Evolutionary conservation across 1,284 basidiomycete species (phyloP), one percentile per base, ranked within the genome.

Genomic region (Boletus subluridellus): DNA sequence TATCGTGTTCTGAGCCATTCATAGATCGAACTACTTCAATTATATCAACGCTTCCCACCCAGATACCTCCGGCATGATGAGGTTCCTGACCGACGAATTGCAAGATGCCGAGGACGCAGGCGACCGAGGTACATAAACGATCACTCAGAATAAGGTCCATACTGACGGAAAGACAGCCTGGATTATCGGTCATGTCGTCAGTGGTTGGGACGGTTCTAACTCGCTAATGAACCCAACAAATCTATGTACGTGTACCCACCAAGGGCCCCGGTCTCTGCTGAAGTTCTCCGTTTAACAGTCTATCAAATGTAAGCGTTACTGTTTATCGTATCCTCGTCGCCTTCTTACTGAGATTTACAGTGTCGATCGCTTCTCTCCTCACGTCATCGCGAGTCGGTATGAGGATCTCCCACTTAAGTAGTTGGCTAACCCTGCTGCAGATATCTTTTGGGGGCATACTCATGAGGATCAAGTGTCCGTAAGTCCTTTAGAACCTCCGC

Each of bases 401-500:
- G n/a, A 21, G 53, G 52, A 32, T 32, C 4, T 52, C 52, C 35
- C 49, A 35, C 12, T 3, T 49, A 45, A 44, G 42, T 26, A 54
- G 15, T 34, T 62, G 47, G 60, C n/a, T 63, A 9, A 59, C 35
- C 5, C 42, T 45, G 35, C 44, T 38, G 26, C 57, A 87, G 86
- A 82, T 62, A 84, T 92, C 47, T 92, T 92, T 76, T 92, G 81
- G 66, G 90, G 90, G 2, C 91, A 93, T 69, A 87, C 88, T 1
- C 90, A 93, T 62, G 89, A 93, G 69, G 91, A 93, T 69, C 82
- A 90, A 71, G 70, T 90, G 56, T 85, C 83, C n/a, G 86, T 86
- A 60, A 49, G 81, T 73, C 42, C 14, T 48, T 52, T 17, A 5
- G 38, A 58, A 15, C 2, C 11, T 42, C 4, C 15, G 8, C 26